Evolutionary conservation across 176 grass and related monocot genomes (phyloP).

Genomic region (Zea luxurians): DNA sequence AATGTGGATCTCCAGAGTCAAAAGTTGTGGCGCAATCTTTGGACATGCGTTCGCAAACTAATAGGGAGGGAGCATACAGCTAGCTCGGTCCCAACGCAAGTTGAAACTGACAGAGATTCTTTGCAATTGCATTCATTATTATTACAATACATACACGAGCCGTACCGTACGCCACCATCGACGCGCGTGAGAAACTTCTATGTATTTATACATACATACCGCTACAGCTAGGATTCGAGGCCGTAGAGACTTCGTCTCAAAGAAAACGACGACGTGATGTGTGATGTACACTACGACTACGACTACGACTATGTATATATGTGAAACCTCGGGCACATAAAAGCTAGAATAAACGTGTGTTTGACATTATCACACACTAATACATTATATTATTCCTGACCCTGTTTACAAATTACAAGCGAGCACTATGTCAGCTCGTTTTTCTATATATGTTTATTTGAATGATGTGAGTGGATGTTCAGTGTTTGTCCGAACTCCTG

Average conservation of each 20-base stretch:
- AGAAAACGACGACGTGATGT: background rate
- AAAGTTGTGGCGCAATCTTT: slow-evolving; percentile 14
- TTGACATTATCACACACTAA: background rate
- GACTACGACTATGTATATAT: background rate
- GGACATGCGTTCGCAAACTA: background rate
- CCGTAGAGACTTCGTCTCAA: slow-evolving; percentile 1
- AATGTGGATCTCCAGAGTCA: slow-evolving; percentile 15
- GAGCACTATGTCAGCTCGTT: background rate
- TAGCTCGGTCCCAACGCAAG: background rate
- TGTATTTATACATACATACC: background rate
- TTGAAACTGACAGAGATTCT: slow-evolving; percentile 29
- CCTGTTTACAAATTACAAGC: background rate
- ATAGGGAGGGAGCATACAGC: background rate
- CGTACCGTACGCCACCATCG: background rate
- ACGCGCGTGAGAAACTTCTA: slow-evolving; percentile 1
- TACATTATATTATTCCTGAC: background rate
- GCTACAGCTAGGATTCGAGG: background rate
- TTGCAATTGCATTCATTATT: background rate
- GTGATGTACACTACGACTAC: too few species aligned
- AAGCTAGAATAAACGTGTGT: background rate
- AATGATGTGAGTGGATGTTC: too few species aligned
- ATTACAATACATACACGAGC: background rate
- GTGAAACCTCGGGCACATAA: slow-evolving; percentile 3
- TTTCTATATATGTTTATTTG: too few species aligned
- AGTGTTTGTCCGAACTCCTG: too few species aligned